These are phyloP conservation scores for Backusella mclennaniae DNA, from an alignment of 192 early-diverging fungal genomes.

Conservation along the genomic window DNA sequence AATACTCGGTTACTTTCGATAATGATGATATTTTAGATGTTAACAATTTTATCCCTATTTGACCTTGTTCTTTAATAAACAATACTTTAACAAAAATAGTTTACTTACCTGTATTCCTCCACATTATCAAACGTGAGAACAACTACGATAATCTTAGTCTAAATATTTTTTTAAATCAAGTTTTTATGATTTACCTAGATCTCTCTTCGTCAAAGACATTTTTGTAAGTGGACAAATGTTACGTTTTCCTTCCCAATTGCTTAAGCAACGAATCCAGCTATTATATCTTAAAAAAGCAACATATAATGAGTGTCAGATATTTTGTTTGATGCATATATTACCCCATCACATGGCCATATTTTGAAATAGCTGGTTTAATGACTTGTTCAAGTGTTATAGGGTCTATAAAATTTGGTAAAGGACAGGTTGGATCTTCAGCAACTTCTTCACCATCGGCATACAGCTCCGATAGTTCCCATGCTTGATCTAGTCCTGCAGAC, in stretches of 20 bases:
- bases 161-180: background rate
- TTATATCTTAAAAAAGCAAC: conserved; percentile 35
- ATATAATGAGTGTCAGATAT: background rate
- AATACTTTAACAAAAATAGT: background rate
- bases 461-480: background rate
- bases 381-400: conserved; percentile 90
- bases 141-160: background rate
- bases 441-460: conserved; percentile 44
- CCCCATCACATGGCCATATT: conserved; percentile 87
- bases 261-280: conserved; percentile 82
- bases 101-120: conserved; percentile 8
- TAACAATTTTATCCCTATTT: background rate
- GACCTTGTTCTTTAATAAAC: background rate
- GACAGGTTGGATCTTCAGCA: conserved; percentile 50
- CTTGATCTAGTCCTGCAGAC: background rate
- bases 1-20: background rate
- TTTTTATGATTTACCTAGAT: conserved; percentile 51
- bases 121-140: conserved; percentile 14
- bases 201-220: conserved; percentile 84
- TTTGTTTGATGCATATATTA: conserved; percentile 31
- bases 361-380: conserved; percentile 87
- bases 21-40: background rate
- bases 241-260: conserved; percentile 64
- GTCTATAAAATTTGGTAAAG: conserved; percentile 84
- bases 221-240: conserved; percentile 93